Conservation (phyloP, 140 eudicot genomes). For the Erigeron philadelphicus region DNA sequence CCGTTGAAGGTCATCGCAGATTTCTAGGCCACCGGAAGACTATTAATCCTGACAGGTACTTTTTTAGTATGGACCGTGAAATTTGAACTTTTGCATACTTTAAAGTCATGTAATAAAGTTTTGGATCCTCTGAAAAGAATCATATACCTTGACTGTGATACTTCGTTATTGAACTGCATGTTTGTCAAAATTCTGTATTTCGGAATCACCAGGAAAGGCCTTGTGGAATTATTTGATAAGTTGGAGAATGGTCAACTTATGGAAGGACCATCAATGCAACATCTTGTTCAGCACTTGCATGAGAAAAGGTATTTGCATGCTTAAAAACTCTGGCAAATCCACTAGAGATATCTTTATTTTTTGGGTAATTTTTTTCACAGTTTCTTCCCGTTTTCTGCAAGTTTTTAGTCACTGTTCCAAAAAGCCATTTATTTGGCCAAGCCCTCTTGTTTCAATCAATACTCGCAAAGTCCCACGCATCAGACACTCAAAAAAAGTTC, state of each 20-base stretch:
- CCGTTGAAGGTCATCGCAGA: constrained; percentile 90
- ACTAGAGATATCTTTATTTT: neutral
- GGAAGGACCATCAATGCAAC: constrained; percentile 41
- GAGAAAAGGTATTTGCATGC: constrained; percentile 55
- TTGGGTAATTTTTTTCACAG: neutral
- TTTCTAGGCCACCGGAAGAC: constrained; percentile 81
- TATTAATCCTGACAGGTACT: constrained; percentile 79
- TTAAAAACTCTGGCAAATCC: too few species aligned
- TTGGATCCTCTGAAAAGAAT: neutral
- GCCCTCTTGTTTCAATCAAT: neutral
- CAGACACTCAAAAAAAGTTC: neutral
- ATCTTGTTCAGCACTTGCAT: constrained; percentile 51
- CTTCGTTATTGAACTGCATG: neutral
- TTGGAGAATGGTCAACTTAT: constrained; percentile 64
- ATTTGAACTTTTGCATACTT: neutral
- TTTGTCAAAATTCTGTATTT: neutral
- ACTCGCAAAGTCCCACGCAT: neutral
- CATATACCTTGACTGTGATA: neutral
- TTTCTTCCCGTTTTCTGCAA: neutral
- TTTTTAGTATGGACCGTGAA: neutral
- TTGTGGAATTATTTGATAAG: constrained; percentile 73
- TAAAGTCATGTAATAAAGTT: neutral
- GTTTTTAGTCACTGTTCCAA: neutral
- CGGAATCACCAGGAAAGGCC: constrained; percentile 61
- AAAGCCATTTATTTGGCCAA: neutral